Base-by-base conservation (phyloP, 108 stramenopile genomes). In the Licmophora abbreviata region DNA sequence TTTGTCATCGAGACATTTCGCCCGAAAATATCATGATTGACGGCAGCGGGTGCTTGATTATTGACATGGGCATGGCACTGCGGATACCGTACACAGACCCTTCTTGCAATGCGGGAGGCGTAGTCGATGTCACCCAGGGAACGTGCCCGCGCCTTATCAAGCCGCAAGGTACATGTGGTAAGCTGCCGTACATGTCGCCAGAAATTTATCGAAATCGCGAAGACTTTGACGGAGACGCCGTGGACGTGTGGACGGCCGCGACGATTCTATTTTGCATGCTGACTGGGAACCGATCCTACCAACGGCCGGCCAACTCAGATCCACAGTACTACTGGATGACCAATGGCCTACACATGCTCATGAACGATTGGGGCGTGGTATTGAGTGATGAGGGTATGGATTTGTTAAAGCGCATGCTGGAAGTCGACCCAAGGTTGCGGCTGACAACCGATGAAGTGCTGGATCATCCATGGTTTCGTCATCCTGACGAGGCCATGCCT, bases 221-320 rank as follows among this genome's bases (percentile, higher is more conserved):
- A 21, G 44, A 52, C 14, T 92, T 89, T 71, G 85, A 94, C 58
- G 92, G 92, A 0, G 68, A 63, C 28, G 70, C 88, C 0, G 74
- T 80, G 3, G 95, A 96, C 55, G 51, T 96, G 3, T 96, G 93
- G 93, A 86, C 93, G 1, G 36, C 56, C 7, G 95, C 93, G 1
- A 76, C 90, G 23, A 84, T 93, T 31, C 60, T 96, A 21, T 96
- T 94, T 62, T 74, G 84, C 28, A 68, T 92, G 67, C 54, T 85
- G 23, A 90, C 84, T 7, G 94, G 90, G 14, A 78, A 79, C 33
- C 15, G 20, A 20, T 40, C 38, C 5, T 40, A 40, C 20, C 18
- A 40, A 40, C 38, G 38, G 29, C 79, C 85, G 12, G 59, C 71
- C 32, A 44, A 51, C 31, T 38, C 66, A 0, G 81, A 88, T 51